Conservation (phyloP, 129 eudicot genomes). For the Tagetes patula region DNA sequence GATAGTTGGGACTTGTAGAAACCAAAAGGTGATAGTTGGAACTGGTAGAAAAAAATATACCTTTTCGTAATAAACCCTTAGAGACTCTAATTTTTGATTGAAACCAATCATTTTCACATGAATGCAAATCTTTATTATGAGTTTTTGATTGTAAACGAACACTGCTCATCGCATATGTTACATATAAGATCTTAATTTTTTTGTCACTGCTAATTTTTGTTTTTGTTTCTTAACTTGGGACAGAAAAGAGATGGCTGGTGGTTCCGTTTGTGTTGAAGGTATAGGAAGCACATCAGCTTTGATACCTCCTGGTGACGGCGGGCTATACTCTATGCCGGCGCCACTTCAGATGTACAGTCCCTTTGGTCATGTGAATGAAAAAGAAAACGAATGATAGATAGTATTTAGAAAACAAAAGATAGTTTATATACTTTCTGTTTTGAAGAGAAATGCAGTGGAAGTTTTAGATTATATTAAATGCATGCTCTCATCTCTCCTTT, state of each 20-base stretch:
- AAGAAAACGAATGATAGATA: slow-evolving; percentile 8
- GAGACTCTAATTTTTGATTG: neutral
- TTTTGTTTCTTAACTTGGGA: slow-evolving; percentile 8
- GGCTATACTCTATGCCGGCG: slow-evolving; percentile 37
- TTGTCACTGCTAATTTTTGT: neutral
- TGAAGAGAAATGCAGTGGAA: slow-evolving; percentile 44
- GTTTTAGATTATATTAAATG: slow-evolving; percentile 45
- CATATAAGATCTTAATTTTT: neutral
- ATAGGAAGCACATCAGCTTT: slow-evolving; percentile 44
- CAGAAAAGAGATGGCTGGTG: slow-evolving; percentile 55
- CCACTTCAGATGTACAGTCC: slow-evolving; percentile 76
- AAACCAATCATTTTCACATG: neutral
- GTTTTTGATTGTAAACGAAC: neutral
- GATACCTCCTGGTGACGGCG: slow-evolving; percentile 57
- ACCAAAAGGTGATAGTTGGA: no score
- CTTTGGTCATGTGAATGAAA: slow-evolving; percentile 78
- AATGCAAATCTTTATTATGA: neutral
- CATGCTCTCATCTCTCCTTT: slow-evolving; percentile 36
- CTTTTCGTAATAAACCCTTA: neutral
- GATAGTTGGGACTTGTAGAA: no score
- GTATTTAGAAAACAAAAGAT: slow-evolving; percentile 17
- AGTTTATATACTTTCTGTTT: slow-evolving; percentile 39
- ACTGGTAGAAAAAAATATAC: neutral
- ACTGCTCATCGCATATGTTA: neutral
- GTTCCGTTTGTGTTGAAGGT: slow-evolving; percentile 49